Conservation (phyloP, 805 yeast species). For the Babjeviella inositovora region DNA sequence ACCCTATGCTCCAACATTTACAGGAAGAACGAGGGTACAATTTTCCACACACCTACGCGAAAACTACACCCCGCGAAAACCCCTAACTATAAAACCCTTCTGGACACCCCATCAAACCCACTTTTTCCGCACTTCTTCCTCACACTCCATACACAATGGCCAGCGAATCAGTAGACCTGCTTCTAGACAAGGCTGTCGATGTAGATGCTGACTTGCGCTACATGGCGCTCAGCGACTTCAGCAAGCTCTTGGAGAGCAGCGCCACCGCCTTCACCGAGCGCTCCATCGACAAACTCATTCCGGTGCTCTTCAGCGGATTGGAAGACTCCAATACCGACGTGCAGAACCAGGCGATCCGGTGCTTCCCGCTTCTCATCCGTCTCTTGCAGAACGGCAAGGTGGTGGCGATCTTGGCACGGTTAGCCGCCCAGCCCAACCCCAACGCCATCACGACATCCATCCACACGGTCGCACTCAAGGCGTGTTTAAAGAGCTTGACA, state of each 20-base stretch:
- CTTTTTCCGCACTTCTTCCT: too few species aligned
- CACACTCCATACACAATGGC: background rate
- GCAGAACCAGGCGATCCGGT: conserved; percentile 55
- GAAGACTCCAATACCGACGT: conserved; percentile 58
- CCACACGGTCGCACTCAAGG: conserved; percentile 34
- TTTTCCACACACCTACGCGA: too few species aligned
- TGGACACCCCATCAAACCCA: too few species aligned
- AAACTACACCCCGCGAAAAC: too few species aligned
- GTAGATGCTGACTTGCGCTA: conserved; percentile 73
- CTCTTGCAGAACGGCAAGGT: conserved; percentile 8
- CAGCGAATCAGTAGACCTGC: conserved; percentile 10
- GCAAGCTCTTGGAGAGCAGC: conserved; percentile 18
- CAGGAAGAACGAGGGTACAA: too few species aligned
- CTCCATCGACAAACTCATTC: conserved; percentile 16
- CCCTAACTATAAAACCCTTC: too few species aligned
- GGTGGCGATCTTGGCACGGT: conserved; percentile 4
- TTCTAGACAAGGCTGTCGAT: conserved; percentile 31
- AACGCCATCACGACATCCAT: conserved; percentile 14
- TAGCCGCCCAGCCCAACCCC: conserved; percentile 6
- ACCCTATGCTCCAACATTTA: too few species aligned
- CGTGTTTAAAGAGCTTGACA: conserved; percentile 16
- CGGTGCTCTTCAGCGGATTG: conserved; percentile 23
- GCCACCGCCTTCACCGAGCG: conserved; percentile 9
- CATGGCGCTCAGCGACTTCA: conserved; percentile 72
- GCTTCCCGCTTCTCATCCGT: conserved; percentile 22